Base-by-base conservation (phyloP, 768 basidiomycete species). In the Lactarius hengduanensis region DNA sequence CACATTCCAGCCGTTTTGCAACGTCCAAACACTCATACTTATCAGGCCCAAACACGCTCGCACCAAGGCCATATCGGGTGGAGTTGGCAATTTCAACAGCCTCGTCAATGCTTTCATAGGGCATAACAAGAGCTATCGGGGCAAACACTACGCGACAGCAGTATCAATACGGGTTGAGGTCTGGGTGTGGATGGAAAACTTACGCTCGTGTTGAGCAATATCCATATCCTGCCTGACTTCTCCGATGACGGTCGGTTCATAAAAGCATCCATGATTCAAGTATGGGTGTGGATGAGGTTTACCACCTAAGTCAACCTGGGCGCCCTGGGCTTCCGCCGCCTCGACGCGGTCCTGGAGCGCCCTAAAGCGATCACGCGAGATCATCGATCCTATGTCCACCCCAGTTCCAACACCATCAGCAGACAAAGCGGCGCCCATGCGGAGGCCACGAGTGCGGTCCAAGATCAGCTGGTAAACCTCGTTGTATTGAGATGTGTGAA, bases 11-110 rank as follows among this genome's bases (percentile, higher is more conserved):
- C 57, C 81, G 79, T 70, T 87, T 86, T 34, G 95, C 95, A 26
- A 98, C 89, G 57, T 88, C 80, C 61, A 92, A 71, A 73, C 93
- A 94, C 53, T 90, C 79, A 47, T 84, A 82, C 74, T 90, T 89
- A 73, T 92, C 86, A 11, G 89, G 89, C 10, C 97, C 97, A 74
- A 96, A 99, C 22, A 99, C 93, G 62, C 92, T 92, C 2, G 96
- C 94, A 22, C 96, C 96, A 34, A 99, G 86, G 15, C 92, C 96
- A 74, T 91, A 98, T 26, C 83, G 82, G 0, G 94, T 96, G 22
- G 84, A 83, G 74, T 98, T 99, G 0, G 96, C 92, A 68, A 96
- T 89, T 59, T 84, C 83, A 65, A 98, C 83, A 0, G 93, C 95
- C 72, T 97, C 90, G 2, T 95, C 90, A 41, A 95, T 77, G 16